Base-by-base conservation (phyloP, 805 yeast genomes). In the Diddensiella caesifluorescens region DNA sequence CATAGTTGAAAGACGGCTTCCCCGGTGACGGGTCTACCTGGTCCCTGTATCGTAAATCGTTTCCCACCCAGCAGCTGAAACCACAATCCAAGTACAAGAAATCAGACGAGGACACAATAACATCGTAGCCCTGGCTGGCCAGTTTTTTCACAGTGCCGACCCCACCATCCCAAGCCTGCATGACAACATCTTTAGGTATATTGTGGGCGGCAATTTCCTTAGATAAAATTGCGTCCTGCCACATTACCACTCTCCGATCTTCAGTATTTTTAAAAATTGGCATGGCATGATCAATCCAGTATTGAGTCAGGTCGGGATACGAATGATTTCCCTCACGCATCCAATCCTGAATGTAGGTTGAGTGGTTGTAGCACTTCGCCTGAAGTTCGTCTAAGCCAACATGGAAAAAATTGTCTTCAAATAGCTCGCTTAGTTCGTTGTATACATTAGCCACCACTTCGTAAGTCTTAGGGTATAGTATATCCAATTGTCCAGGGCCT, bases 31-130 rank as follows among this genome's bases (percentile, higher is more conserved):
- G 50, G 22, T 48, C 43, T 15, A 21, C 21, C 44, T 47, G 48
- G 13, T 37, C 64, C 20, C 55, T 42, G 48, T 62, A 62, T 23
- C 66, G 42, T 1, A 62, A 60, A 48, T 65, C 68, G 48, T 64
- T 63, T 15, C 67, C 49, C 9, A 60, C 54, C 54, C 55, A 66
- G 3, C 62, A 62, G 33, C 70, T 70, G 39, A 49, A 55, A 2
- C 72, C 73, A 51, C 72, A 68, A 48, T 68, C 72, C 18, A 68
- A 57, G 41, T 68, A 68, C 30, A 64, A 55, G 45, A 56, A 60
- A 25, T 53, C 52, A 13, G 54, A 35, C 3, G 63, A 53, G 1
- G 70, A 64, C 3, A 67, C 67, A 43, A 68, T 57, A 3, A 67
- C 66, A 44, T 67, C 68, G 48, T 64, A 64, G 1, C 71, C 72